Percentiles rank a stretch among this genome's conserved stretches.
These are phyloP conservation scores for Tylopilus felleus DNA, from an alignment of 768 basidiomycete genomes.

Conservation along the genomic window DNA sequence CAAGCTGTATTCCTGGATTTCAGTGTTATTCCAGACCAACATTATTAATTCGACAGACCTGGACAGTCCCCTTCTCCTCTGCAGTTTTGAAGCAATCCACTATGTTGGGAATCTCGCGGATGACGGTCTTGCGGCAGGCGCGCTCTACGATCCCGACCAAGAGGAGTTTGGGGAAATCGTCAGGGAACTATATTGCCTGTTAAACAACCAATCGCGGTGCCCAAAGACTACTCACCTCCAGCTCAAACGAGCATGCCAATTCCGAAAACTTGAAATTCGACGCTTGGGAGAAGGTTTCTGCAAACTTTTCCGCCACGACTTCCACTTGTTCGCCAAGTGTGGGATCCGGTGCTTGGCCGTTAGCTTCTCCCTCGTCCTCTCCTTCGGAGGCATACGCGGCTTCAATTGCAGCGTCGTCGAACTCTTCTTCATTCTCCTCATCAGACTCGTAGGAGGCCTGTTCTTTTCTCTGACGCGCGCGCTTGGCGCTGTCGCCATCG, in stretches of 20 bases:
- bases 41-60: slow-evolving; percentile 34
- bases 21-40: background rate
- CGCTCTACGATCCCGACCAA: slow-evolving; percentile 92
- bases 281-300: slow-evolving; percentile 57
- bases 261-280: slow-evolving; percentile 71
- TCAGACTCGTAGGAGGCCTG: slow-evolving; percentile 69
- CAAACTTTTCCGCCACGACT: slow-evolving; percentile 49
- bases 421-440: slow-evolving; percentile 42
- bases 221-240: slow-evolving; percentile 62
- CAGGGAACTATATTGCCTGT: slow-evolving; percentile 60
- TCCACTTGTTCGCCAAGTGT: slow-evolving; percentile 42
- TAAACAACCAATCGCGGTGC: background rate
- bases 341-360: slow-evolving; percentile 17
- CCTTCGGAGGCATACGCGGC: slow-evolving; percentile 54
- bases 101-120: slow-evolving; percentile 90
- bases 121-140: slow-evolving; percentile 75
- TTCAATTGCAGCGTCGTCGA: slow-evolving; percentile 57
- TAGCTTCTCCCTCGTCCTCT: slow-evolving; percentile 35
- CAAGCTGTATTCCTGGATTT: slow-evolving; percentile 46
- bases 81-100: slow-evolving; percentile 71
- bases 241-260: slow-evolving; percentile 67
- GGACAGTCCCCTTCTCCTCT: slow-evolving; percentile 50
- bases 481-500: slow-evolving; percentile 79
- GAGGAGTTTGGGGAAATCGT: slow-evolving; percentile 88
- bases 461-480: slow-evolving; percentile 65